Evolutionary conservation across 2,329 filamentous ascomycete genomes (phyloP).

Genomic region (Monosporascus sp.): DNA sequence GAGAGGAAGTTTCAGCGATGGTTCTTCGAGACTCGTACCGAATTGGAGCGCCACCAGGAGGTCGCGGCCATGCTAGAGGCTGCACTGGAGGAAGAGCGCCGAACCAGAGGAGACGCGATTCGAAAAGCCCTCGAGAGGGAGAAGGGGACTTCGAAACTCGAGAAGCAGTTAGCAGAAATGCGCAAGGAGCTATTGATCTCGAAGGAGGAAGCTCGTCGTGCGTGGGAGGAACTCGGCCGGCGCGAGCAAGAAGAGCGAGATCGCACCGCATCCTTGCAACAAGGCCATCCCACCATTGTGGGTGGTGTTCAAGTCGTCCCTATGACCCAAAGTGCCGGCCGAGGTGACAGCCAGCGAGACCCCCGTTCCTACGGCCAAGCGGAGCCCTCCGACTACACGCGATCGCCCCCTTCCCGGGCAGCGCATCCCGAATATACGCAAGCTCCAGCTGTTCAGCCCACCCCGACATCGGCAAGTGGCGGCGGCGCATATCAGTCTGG

Average conservation of each 20-base stretch:
- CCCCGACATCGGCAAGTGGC: constrained; percentile 31
- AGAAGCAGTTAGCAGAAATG: constrained; percentile 83
- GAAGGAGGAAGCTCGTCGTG: constrained; percentile 89
- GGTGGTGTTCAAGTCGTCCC: constrained; percentile 94
- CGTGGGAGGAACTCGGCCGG: constrained; percentile 94
- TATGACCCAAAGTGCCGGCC: constrained; percentile 69
- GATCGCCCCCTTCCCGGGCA: constrained; percentile 21
- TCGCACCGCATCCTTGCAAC: constrained; percentile 75
- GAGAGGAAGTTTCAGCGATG: constrained; percentile 97
- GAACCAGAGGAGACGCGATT: constrained; percentile 62
- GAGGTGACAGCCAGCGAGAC: constrained; percentile 42
- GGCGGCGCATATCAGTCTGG: constrained; percentile 37
- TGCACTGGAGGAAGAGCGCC: constrained; percentile 68
- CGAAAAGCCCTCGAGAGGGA: constrained; percentile 62
- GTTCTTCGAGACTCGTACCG: constrained; percentile 92
- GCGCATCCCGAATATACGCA: constrained; percentile 34
- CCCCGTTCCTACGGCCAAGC: constrained; percentile 26
- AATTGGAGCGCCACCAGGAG: constrained; percentile 82
- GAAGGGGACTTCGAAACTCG: constrained; percentile 61
- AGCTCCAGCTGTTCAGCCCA: constrained; percentile 38
- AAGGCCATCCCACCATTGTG: constrained; percentile 81
- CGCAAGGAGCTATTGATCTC: constrained; percentile 89
- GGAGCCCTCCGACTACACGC: constrained; percentile 26
- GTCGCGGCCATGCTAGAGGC: constrained; percentile 74
- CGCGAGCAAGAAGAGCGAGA: constrained; percentile 92